Base-by-base conservation (phyloP, 768 basidiomycete genomes). In the Suillus fuscotomentosus region DNA sequence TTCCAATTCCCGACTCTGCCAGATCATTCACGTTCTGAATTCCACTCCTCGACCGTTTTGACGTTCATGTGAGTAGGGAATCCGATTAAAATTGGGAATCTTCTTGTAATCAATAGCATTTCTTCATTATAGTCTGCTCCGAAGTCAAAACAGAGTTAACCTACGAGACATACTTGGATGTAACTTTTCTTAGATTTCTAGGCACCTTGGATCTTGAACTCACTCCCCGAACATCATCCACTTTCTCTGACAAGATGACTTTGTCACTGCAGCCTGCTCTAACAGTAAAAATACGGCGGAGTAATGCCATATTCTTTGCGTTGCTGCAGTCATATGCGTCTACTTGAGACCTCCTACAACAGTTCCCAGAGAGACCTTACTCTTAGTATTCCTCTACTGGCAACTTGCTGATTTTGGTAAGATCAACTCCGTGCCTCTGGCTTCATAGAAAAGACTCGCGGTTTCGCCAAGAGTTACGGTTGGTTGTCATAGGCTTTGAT, bases 401-500 rank as follows among this genome's bases (percentile, higher is more conserved):
- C 90, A 92, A 71, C 71, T 88, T 15, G 86, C 89, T 17, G 84
- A 83, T 57, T 89, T 92, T 72, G 88, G 90, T 84, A 72, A 70
- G 83, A 78, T 47, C 17, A 31, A 27, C 39, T 22, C 24, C 27
- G 27, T 20, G 54, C 57, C 7, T 4, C 39, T 47, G 50, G 27
- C n/a, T 14, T 53, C 63, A 41, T 45, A 45, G 17, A 20, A 17
- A 63, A 10, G 22, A 45, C 61, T 56, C 51, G 42, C 60, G 53
- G 36, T 34, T 45, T 39, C 64, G 42, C 11, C 63, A 90, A 53
- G 90, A 2, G 86, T 92, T 56, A 92, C 88, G 3, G 80, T 90
- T 68, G 91, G 91, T 1, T 92, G 92, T 72, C 91, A 92, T 71
- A 82, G 91, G 43, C 75, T 93, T n/a, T 92, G 88, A 75, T 90